A percentile compares a stretch with the other conserved stretches of the same genome.
These are phyloP conservation scores for Coniochaeta ligniaria DNA, from an alignment of 2,329 filamentous ascomycete species.

Conservation along the genomic window DNA sequence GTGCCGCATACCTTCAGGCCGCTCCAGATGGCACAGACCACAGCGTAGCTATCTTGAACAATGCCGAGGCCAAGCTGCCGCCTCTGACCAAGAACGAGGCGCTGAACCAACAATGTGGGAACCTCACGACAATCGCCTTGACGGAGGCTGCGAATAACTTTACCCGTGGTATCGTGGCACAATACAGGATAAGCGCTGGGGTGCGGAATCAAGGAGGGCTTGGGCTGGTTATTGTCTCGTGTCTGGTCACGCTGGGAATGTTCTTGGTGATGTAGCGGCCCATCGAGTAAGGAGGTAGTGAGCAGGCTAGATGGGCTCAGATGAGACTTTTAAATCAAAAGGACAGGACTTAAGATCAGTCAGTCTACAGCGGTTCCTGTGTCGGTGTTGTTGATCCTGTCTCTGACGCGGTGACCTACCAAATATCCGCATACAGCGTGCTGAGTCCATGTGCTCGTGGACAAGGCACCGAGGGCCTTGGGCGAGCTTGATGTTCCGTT, in stretches of 20 bases:
- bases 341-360: too few relatives aligned
- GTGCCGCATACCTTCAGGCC: constrained; percentile 35
- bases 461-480: too few relatives aligned
- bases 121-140: constrained; percentile 35
- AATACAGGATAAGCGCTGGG: constrained; percentile 12
- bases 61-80: constrained; percentile 26
- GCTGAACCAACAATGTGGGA: constrained; percentile 36
- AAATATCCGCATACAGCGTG: too few relatives aligned
- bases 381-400: too few relatives aligned
- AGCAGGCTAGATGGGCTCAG: too few relatives aligned
- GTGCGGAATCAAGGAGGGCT: neutral
- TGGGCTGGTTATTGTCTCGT: neutral
- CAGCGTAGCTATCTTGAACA: constrained; percentile 31
- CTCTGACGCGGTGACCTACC: too few relatives aligned
- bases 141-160: constrained; percentile 35
- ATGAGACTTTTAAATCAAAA: too few relatives aligned
- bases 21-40: constrained; percentile 31
- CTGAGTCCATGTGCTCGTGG: too few relatives aligned
- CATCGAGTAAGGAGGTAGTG: too few relatives aligned
- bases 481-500: too few relatives aligned
- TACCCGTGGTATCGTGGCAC: constrained; percentile 30
- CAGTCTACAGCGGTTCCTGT: too few relatives aligned
- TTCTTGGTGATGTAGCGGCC: neutral
- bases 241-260: neutral
- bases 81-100: constrained; percentile 28